These are phyloP conservation scores for Metschnikowia gelsemii DNA, from an alignment of 805 yeast genomes.

Conservation along the genomic window DNA sequence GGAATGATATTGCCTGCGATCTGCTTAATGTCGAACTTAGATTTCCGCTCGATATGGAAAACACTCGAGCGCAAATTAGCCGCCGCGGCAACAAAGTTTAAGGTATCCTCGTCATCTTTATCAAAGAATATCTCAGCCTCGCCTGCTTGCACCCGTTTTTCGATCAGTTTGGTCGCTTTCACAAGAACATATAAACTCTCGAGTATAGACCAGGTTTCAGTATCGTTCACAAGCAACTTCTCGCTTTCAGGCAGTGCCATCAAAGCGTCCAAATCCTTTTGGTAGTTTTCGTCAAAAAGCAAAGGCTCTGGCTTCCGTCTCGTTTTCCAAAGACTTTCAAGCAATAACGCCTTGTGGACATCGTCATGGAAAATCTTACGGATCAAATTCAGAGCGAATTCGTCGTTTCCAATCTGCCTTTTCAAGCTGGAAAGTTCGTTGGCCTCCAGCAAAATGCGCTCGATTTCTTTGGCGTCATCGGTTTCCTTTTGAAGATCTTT, in stretches of 20 bases:
- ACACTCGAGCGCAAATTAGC: slow-evolving; percentile 73
- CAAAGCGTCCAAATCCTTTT: slow-evolving; percentile 16
- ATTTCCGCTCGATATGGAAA: slow-evolving; percentile 66
- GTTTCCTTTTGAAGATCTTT: slow-evolving; percentile 46
- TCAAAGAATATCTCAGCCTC: slow-evolving; percentile 63
- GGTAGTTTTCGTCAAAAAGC: slow-evolving; percentile 25
- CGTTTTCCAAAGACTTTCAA: slow-evolving; percentile 77
- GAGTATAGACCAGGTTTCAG: slow-evolving; percentile 56
- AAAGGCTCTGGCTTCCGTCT: slow-evolving; percentile 70
- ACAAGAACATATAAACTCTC: slow-evolving; percentile 64
- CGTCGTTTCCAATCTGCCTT: slow-evolving; percentile 15
- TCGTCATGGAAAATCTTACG: slow-evolving; percentile 69
- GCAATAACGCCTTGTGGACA: slow-evolving; percentile 65
- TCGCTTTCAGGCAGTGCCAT: slow-evolving; percentile 22
- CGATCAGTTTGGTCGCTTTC: slow-evolving; percentile 48
- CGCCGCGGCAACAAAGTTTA: slow-evolving; percentile 83
- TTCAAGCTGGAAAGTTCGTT: slow-evolving; percentile 54
- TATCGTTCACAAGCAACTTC: slow-evolving; percentile 30
- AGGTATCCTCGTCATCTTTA: slow-evolving; percentile 91
- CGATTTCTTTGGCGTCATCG: slow-evolving; percentile 62
- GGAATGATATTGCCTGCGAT: slow-evolving; percentile 98
- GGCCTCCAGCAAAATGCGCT: slow-evolving; percentile 61
- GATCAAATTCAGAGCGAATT: slow-evolving; percentile 45
- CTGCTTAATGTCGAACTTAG: slow-evolving; percentile 85
- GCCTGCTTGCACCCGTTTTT: slow-evolving; percentile 43